phyloP scores from a whole-genome alignment of 345 rosid genomes.

The Cardiospermum halicacabum region DNA sequence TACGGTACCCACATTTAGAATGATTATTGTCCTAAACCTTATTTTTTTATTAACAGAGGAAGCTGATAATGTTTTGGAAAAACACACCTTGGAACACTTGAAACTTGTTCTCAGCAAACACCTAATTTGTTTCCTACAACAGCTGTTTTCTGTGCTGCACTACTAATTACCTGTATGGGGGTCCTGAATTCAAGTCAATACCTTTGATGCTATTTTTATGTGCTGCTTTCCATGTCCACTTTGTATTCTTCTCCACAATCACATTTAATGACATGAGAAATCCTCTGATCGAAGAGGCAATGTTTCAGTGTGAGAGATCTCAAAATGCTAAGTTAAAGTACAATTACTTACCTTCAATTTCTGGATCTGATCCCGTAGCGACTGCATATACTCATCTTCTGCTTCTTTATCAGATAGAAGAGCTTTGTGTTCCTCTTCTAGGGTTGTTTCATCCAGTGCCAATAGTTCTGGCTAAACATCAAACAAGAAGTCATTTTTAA shows the following conservation, averaged over 20 bases:
- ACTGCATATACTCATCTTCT: conserved; percentile 46
- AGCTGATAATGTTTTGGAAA: neutral
- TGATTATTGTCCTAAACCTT: conserved; percentile 1
- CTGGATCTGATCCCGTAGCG: conserved; percentile 46
- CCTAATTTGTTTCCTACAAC: neutral
- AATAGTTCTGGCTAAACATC: conserved; percentile 47
- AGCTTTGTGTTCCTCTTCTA: conserved; percentile 50
- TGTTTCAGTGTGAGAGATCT: neutral
- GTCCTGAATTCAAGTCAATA: neutral
- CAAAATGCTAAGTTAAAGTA: neutral
- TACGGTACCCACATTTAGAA: neutral
- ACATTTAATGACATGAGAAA: conserved; percentile 49
- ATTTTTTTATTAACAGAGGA: neutral
- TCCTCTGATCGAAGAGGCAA: conserved; percentile 38
- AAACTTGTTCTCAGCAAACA: neutral
- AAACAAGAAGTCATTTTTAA: conserved; percentile 1
- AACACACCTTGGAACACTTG: neutral
- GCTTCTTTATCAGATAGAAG: conserved; percentile 52
- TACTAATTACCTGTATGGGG: conserved; percentile 11
- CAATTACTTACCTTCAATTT: conserved; percentile 43
- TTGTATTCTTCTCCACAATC: conserved; percentile 52
- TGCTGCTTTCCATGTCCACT: conserved; percentile 22
- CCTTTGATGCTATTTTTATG: conserved; percentile 7
- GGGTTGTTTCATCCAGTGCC: conserved; percentile 41
- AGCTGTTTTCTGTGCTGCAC: neutral